Evolutionary conservation across 1,284 basidiomycete genomes (phyloP).

Genomic region (Ustilago shanxiensis): DNA sequence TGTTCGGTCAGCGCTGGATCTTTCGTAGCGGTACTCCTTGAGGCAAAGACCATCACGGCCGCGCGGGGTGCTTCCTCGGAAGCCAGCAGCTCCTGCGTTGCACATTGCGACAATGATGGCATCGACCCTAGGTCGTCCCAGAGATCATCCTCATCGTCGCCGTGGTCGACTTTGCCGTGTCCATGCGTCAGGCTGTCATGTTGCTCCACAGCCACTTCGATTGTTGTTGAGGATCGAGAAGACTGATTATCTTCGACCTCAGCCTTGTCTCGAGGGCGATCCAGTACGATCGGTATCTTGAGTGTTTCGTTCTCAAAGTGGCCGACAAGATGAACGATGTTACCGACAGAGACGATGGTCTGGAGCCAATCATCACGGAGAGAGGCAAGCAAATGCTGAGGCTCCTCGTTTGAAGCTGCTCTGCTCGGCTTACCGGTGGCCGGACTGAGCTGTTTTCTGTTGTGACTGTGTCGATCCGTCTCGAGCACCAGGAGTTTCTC

Average conservation of each 20-base stretch:
- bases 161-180: background rate
- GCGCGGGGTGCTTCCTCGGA: constrained; percentile 19
- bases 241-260: background rate
- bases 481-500: constrained; percentile 43
- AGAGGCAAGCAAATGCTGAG: constrained; percentile 37
- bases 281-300: constrained; percentile 14
- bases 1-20: constrained; percentile 10
- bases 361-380: constrained; percentile 63
- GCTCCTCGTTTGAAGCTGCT: background rate
- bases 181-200: background rate
- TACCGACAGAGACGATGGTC: constrained; percentile 39
- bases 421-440: constrained; percentile 1
- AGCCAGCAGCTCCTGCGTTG: constrained; percentile 33
- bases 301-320: constrained; percentile 29
- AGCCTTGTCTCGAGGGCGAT: background rate
- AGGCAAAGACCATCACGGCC: constrained; percentile 38
- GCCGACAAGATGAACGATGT: constrained; percentile 58
- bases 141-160: constrained; percentile 45
- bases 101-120: constrained; percentile 39
- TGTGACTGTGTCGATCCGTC: constrained; percentile 17
- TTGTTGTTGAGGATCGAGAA: background rate
- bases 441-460: constrained; percentile 12
- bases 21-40: constrained; percentile 6
- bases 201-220: constrained; percentile 22
- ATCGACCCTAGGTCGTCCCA: constrained; percentile 52